phyloP scores from a whole-genome alignment of 2,329 filamentous ascomycete species.

The Aspergillus niger region DNA sequence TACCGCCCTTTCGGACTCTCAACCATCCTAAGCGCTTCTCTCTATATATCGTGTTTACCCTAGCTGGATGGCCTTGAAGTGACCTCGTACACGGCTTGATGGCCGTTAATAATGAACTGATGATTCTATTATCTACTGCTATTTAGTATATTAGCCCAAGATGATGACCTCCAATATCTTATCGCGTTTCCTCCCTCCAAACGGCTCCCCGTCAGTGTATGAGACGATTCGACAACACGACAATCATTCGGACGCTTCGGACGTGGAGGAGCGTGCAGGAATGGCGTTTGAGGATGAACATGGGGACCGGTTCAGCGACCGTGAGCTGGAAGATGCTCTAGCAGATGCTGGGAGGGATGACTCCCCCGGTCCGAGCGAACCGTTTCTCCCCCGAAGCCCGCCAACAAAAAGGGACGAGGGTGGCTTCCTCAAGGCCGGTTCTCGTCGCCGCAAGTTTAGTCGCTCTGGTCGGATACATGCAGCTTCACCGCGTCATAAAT shows the following conservation, averaged over 20 bases:
- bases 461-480: conserved; percentile 37
- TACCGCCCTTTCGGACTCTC: not conserved
- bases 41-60: not conserved
- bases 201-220: conserved; percentile 51
- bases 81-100: conserved; percentile 12
- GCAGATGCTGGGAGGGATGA: conserved; percentile 54
- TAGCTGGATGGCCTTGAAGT: conserved; percentile 18
- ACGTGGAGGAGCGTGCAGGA: conserved; percentile 49
- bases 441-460: conserved; percentile 31
- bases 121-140: conserved; percentile 7
- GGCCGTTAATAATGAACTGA: conserved; percentile 17
- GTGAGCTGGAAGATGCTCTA: conserved; percentile 59
- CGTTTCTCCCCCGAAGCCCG: conserved; percentile 37
- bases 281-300: conserved; percentile 54
- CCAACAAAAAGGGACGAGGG: conserved; percentile 22
- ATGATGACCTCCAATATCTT: conserved; percentile 48
- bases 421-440: conserved; percentile 19
- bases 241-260: conserved; percentile 48
- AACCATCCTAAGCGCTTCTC: not conserved
- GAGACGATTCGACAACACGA: conserved; percentile 51
- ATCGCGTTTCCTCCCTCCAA: conserved; percentile 50
- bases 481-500: conserved; percentile 36
- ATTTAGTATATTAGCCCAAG: conserved; percentile 19
- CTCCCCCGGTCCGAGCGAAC: conserved; percentile 47
- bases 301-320: conserved; percentile 55